Percentiles rank a stretch among this genome's conserved stretches.
Conservation (phyloP, 148 eudicot species). For the Cornus controversa region DNA sequence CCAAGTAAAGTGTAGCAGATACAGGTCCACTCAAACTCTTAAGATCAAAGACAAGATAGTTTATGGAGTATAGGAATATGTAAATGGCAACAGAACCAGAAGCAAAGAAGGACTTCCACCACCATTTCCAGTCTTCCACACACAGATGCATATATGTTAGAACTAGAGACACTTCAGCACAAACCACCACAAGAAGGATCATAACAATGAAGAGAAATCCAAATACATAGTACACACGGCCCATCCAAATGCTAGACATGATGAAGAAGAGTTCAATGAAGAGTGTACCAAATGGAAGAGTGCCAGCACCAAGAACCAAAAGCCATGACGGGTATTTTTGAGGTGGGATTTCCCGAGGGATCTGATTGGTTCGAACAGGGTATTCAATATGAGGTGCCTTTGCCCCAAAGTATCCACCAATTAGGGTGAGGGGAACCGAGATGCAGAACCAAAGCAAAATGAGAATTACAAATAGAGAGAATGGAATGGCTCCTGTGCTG, state of each 20-base stretch:
- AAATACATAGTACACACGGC: constrained; percentile 79
- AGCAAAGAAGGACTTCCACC: constrained; percentile 94
- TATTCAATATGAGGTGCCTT: constrained; percentile 75
- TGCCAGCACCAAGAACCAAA: constrained; percentile 78
- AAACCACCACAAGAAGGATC: constrained; percentile 69
- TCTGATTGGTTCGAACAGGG: constrained; percentile 79
- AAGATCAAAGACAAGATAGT: constrained; percentile 73
- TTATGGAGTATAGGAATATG: constrained; percentile 74
- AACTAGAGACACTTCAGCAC: constrained; percentile 77
- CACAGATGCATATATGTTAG: constrained; percentile 85
- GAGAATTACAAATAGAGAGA: constrained; percentile 64
- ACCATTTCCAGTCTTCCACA: constrained; percentile 86
- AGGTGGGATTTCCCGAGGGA: constrained; percentile 79
- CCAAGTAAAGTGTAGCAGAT: constrained; percentile 79
- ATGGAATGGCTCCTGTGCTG: constrained; percentile 84
- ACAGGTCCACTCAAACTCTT: constrained; percentile 84
- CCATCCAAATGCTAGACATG: constrained; percentile 90
- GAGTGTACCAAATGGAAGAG: constrained; percentile 80
- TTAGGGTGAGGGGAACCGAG: constrained; percentile 72
- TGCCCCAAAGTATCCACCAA: constrained; percentile 82
- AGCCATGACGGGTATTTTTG: constrained; percentile 86
- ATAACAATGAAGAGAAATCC: constrained; percentile 69
- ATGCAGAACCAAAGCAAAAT: constrained; percentile 82
- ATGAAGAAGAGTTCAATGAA: constrained; percentile 89
- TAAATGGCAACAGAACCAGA: constrained; percentile 83